Base-by-base conservation (phyloP, 352 stramenopile genomes). In the Blastocystis sp. region DNA sequence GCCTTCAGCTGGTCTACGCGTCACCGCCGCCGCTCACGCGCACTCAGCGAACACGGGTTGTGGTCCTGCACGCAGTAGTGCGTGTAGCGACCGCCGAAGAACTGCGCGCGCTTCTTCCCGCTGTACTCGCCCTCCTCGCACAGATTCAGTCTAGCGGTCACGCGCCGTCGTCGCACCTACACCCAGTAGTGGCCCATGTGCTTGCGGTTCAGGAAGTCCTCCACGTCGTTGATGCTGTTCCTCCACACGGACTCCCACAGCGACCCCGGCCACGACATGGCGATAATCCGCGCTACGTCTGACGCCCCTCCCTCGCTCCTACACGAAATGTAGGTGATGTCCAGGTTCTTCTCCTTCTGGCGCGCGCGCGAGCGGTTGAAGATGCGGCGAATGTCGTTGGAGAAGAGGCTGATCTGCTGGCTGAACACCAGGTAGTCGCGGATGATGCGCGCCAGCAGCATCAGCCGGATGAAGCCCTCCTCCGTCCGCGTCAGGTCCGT, bases 281-380 rank as follows among this genome's bases (percentile, higher is more conserved):
- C 85, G 9, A 88, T 60, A 13, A 89, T 70, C 24, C 79, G 79
- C 19, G 79, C 79, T 89, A 61, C 26, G 26, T 16, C 33, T 85
- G 2, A 85, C 6, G 19, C 24, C n/a, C 21, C 51, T 24, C 10
- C 29, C 31, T 2, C 21, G 35, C 2, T 2, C 33, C 13, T 69
- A 79, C 69, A 77, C 19, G 45, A 65, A 31, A 90, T 90, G 35
- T 80, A 90, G 26, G 80, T 90, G n/a, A 90, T 71, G 51, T 90
- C 80, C 13, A 90, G 80, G 37, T 90, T 79, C 3, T 63, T 85
- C 35, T 85, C 74, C 60, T 85, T 85, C 50, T 85, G 51, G n/a
- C 74, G 74, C 19, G 74, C 55, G 13, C 61, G 69, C 26, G 63
- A 77, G 29, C 66, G 62, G 55, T 69, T 70, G 45, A 80, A 80